phyloP scores from a whole-genome alignment of 2,329 filamentous ascomycete genomes.

The Colletotrichum neosansevieriae region DNA sequence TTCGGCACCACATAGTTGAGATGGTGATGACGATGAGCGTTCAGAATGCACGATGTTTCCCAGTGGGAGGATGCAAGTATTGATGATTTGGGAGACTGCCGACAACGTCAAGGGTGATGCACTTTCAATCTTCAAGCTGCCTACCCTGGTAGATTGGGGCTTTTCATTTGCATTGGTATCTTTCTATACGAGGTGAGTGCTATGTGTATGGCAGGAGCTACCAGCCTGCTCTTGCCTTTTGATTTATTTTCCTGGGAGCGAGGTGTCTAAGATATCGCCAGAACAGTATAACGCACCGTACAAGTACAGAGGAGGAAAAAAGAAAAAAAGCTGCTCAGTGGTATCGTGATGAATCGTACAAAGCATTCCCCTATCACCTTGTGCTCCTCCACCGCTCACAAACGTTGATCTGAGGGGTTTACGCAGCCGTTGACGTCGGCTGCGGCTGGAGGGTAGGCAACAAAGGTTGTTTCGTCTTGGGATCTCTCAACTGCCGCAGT shows the following conservation, averaged over 20 bases:
- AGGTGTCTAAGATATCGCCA: constrained; percentile 24
- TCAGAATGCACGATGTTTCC: background rate
- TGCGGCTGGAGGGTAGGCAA: constrained; percentile 53
- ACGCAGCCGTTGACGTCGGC: constrained; percentile 45
- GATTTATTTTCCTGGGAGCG: constrained; percentile 17
- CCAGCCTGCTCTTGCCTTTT: constrained; percentile 14
- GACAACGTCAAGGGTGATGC: no score
- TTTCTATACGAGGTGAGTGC: constrained; percentile 34
- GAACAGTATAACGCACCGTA: constrained; percentile 3
- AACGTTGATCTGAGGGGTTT: background rate
- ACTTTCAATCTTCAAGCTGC: background rate
- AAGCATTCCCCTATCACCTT: background rate
- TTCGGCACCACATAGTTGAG: constrained; percentile 52
- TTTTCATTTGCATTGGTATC: constrained; percentile 7
- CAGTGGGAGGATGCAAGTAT: background rate
- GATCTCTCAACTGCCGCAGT: constrained; percentile 63
- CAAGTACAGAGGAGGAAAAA: background rate
- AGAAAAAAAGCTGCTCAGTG: constrained; percentile 16
- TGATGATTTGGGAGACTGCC: background rate
- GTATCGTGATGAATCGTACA: constrained; percentile 30
- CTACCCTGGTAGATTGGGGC: background rate
- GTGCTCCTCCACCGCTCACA: background rate
- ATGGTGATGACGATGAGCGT: no score
- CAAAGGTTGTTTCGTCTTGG: constrained; percentile 68
- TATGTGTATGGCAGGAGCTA: constrained; percentile 19